These are phyloP conservation scores for Calophaca sinica DNA, from an alignment of 306 rosid species.

Conservation along the genomic window DNA sequence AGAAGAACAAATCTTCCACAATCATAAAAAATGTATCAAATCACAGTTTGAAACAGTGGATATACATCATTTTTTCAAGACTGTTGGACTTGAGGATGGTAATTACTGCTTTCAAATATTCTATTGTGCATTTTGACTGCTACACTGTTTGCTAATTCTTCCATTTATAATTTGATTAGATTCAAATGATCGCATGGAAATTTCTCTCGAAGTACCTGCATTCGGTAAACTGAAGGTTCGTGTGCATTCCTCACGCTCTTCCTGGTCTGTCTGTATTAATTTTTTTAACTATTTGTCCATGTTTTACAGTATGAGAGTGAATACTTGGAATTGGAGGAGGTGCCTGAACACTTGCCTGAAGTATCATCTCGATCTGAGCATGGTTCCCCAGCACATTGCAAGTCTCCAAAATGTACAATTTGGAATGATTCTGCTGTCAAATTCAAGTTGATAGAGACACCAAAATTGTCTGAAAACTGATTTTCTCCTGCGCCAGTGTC, in stretches of 20 bases:
- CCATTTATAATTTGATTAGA: conserved; percentile 39
- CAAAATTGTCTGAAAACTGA: conserved; percentile 37
- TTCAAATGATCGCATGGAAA: conserved; percentile 40
- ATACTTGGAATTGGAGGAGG: conserved; percentile 52
- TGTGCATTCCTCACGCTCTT: neutral
- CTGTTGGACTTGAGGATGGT: conserved; percentile 62
- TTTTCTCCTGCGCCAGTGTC: conserved; percentile 9
- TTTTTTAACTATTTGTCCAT: conserved; percentile 2
- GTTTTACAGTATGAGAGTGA: conserved; percentile 47
- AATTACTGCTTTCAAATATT: neutral
- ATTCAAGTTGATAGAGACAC: conserved; percentile 66
- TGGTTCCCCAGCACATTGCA: conserved; percentile 57
- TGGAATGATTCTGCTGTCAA: conserved; percentile 55
- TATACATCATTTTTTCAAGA: conserved; percentile 47
- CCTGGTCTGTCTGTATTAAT: neutral
- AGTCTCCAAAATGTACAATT: conserved; percentile 50
- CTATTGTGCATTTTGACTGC: neutral
- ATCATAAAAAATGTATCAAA: conserved; percentile 65
- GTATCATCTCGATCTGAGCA: conserved; percentile 30
- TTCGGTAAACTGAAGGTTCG: conserved; percentile 53
- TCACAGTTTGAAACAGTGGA: conserved; percentile 46
- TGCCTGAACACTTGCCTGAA: conserved; percentile 56
- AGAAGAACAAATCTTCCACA: conserved; percentile 59
- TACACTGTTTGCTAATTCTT: neutral
- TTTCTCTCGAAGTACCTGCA: conserved; percentile 43